Evolutionary conservation across 2,329 filamentous ascomycete species (phyloP), one percentile per base, ranked within the genome.

Genomic region (Pestalotiopsis sp.): DNA sequence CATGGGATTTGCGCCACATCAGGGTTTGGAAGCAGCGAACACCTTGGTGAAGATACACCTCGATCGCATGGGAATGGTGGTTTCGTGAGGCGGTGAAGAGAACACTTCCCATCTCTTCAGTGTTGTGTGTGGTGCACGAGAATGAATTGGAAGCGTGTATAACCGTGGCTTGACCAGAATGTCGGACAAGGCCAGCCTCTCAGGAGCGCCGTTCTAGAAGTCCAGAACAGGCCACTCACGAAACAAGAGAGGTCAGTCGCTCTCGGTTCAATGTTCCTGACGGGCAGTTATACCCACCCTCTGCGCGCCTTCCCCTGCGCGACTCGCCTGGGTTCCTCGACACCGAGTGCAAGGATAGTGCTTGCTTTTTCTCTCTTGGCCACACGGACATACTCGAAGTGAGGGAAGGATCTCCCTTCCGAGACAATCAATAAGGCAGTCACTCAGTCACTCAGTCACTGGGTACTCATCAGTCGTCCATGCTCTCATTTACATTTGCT

Each of bases 291-390:
- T 36, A 36, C 31, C 31, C 31, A 36, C 31, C 31, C 31, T 36
- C 31, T 36, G 31, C 31, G 31, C 41, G 17, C 41, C 13, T 45
- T 45, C 17, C 13, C 41, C 41, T 17, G 41, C 41, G 17, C 41
- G 41, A 45, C 41, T 52, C 45, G 45, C 20, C 45, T 52, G 45
- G 45, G 45, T 52, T 52, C 45, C n/a, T 52, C 23, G 17, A 52
- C 17, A n/a, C 45, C 45, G 20, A n/a, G 17, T 52, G 57, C 57
- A 59, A 36, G 57, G 57, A 36, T 59, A 36, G 23, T 59, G 57
- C 57, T 59, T 59, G 57, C 57, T 59, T 59, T 36, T 59, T 59
- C 57, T 36, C 1, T 59, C 45, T 52, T 52, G 57, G 57, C 57
- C 20, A 59, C 57, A 23, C 57, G 57, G 57, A 36, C 57, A 59